Evolutionary conservation across 805 yeast genomes (phyloP), one percentile per base, ranked within the genome.

Genomic region (Sugiyamaella marilandica): DNA sequence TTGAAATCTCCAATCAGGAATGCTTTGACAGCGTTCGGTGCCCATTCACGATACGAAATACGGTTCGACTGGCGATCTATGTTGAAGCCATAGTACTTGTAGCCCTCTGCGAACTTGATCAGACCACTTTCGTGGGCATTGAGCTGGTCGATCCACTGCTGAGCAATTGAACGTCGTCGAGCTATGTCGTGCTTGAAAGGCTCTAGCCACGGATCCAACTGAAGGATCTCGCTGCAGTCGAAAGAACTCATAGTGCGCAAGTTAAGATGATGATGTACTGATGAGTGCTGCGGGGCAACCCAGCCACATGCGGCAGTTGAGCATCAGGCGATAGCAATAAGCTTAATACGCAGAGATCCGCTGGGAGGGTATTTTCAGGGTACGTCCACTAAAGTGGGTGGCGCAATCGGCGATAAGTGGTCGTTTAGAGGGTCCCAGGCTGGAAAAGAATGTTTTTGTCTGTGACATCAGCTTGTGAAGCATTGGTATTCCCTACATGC

Each of bases 1-100:
- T 92, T 92, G 76, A 94, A 92, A 49, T 92, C 98, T 13, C 99
- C 99, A 52, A 87, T 84, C n/a, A 92, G 67, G 50, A 82, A 77
- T 1, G 94, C 97, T 45, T 66, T 72, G 2, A 62, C 63, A 1
- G 96, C 98, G 63, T 88, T 85, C 5, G 98, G 99, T 1, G 95
- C 90, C 83, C 96, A 92, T 69, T 92, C 96, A 24, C 80, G 75
- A 63, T 85, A 85, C 1, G 70, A 67, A 48, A 91, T 79, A 5
- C 78, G 75, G 55, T 81, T 79, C 50, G 79, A 78, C 1, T 53
- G 51, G 11, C 63, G 63, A 56, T 79, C 72, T 10, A 84, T 83
- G 61, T 87, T 90, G 55, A 94, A 71, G 1, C 99, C 99, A 70
- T 83, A 87, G 18, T 68, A 65, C 62, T 82, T 74, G 68, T 88